phyloP scores from a whole-genome alignment of 2,329 filamentous ascomycete genomes.

The Colletotrichum sp. region DNA sequence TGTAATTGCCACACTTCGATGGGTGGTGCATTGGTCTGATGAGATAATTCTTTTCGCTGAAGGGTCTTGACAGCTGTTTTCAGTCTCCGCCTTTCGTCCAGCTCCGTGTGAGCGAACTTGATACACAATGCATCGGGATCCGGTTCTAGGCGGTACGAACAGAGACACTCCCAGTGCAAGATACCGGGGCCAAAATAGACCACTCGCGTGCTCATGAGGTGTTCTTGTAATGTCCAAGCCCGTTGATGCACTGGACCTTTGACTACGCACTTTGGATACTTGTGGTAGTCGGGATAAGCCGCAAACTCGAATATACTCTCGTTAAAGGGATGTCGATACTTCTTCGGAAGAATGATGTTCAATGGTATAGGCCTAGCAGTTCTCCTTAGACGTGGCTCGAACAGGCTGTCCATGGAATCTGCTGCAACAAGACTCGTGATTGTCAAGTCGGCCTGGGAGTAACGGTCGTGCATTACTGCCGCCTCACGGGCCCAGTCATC shows the following conservation, averaged over 20 bases:
- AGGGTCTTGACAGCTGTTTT: not conserved
- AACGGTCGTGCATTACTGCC: not conserved
- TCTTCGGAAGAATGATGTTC: not conserved
- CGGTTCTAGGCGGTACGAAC: rapidly evolving
- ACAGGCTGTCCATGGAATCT: not conserved
- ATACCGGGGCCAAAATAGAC: not conserved
- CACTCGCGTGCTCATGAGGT: not conserved
- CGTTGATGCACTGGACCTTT: not conserved
- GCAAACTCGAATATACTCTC: not conserved
- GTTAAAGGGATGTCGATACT: not conserved
- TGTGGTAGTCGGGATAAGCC: not conserved
- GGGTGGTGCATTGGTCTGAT: rapidly evolving
- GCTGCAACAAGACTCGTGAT: not conserved
- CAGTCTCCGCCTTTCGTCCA: too few relatives aligned
- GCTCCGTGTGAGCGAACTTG: too few relatives aligned
- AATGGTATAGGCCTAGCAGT: not conserved
- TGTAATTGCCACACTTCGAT: not conserved
- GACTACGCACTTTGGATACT: too few relatives aligned
- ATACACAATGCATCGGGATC: not conserved
- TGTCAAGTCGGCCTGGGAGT: not conserved
- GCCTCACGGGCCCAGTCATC: not conserved
- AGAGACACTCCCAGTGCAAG: not conserved
- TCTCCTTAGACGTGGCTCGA: rapidly evolving
- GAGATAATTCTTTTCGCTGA: rapidly evolving
- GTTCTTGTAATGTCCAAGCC: not conserved